Percentiles rank a stretch among this genome's conserved stretches.
phyloP scores from a whole-genome alignment of 495 filamentous ascomycete genomes.

The Lepidopterella palustris region DNA sequence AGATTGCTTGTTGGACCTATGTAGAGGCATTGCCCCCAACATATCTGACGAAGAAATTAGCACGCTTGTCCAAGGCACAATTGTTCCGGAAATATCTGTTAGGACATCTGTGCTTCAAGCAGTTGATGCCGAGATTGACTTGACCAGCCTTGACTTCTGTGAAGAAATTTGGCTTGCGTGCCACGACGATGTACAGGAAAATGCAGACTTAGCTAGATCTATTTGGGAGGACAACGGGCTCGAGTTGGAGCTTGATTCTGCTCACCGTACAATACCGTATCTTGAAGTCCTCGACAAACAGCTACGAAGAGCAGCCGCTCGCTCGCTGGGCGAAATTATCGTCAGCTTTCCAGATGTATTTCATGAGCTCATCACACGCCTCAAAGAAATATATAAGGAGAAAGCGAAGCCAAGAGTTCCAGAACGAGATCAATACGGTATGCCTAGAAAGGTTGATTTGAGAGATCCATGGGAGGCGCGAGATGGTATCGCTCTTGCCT shows the following conservation, averaged over 20 bases:
- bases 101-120: constrained; percentile 83
- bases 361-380: constrained; percentile 48
- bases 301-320: constrained; percentile 74
- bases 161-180: constrained; percentile 90
- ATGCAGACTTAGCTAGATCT: constrained; percentile 68
- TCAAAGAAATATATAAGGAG: constrained; percentile 64
- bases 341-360: constrained; percentile 52
- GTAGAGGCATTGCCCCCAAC: constrained; percentile 69
- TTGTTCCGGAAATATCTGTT: constrained; percentile 71
- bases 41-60: constrained; percentile 62
- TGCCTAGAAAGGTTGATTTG: constrained; percentile 78
- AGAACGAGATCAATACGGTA: constrained; percentile 83
- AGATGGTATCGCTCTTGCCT: constrained; percentile 80
- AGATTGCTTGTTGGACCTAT: constrained; percentile 80
- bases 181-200: constrained; percentile 87
- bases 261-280: constrained; percentile 64
- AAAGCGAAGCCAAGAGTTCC: constrained; percentile 74
- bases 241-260: constrained; percentile 58
- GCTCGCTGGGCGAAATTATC: constrained; percentile 69
- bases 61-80: constrained; percentile 64
- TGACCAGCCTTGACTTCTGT: constrained; percentile 76
- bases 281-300: constrained; percentile 70
- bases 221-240: constrained; percentile 96
- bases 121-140: constrained; percentile 82
- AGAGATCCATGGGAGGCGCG: constrained; percentile 84